Percentiles rank a stretch among this genome's conserved stretches.
These are phyloP conservation scores for Neophaeococcomyces aloes DNA, from an alignment of 2,329 filamentous ascomycete species.

Conservation along the genomic window DNA sequence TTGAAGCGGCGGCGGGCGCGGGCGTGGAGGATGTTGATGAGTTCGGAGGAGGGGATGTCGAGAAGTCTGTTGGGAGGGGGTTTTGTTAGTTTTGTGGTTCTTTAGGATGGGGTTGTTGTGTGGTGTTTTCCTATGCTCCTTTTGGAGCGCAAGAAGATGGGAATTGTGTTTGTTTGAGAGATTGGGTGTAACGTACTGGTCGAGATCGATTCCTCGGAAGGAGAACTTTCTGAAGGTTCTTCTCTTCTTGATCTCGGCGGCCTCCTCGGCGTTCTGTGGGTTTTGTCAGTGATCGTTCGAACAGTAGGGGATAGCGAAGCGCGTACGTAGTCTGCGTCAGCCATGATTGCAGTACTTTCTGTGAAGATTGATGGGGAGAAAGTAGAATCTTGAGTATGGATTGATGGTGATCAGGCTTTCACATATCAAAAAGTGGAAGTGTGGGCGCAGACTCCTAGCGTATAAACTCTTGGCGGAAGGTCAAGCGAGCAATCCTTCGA, in stretches of 20 bases:
- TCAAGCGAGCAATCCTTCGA: too few species aligned
- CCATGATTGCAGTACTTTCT: conserved; percentile 58
- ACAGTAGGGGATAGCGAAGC: conserved; percentile 26
- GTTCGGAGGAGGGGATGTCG: conserved; percentile 95
- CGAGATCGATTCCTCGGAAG: conserved; percentile 98
- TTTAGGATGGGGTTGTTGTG: background rate
- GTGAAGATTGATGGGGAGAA: too few species aligned
- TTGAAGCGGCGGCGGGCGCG: conserved; percentile 98
- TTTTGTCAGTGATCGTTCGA: conserved; percentile 13
- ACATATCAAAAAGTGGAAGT: too few species aligned
- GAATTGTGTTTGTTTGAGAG: too few species aligned
- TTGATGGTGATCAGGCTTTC: conserved; percentile 13
- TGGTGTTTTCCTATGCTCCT: too few species aligned
- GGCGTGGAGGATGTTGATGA: conserved; percentile 98
- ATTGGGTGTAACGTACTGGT: conserved; percentile 62
- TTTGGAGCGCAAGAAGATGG: too few species aligned
- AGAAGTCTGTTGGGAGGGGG: conserved; percentile 60
- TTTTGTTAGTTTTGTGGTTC: conserved; percentile 20
- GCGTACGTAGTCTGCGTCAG: conserved; percentile 79
- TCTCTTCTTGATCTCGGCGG: conserved; percentile 99
- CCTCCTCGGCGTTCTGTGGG: conserved; percentile 83
- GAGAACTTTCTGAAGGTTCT: conserved; percentile 99
- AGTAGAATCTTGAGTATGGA: too few species aligned
- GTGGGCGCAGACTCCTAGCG: too few species aligned
- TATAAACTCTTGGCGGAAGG: too few species aligned